A percentile compares a stretch with the other conserved stretches of the same genome.
These are phyloP conservation scores for Chenopodium album DNA, from an alignment of 148 eudicot genomes.

Conservation along the genomic window DNA sequence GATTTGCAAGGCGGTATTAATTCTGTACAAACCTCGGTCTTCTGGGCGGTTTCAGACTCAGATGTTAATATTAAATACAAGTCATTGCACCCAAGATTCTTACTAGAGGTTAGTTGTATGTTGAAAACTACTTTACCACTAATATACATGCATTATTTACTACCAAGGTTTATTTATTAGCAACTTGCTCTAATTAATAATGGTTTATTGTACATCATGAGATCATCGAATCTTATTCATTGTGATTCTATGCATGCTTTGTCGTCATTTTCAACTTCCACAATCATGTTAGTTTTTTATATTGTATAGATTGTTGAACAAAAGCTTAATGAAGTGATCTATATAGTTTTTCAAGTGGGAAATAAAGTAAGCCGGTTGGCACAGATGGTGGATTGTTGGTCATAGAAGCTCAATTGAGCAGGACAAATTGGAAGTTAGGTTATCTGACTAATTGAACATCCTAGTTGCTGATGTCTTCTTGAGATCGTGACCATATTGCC, in stretches of 20 bases:
- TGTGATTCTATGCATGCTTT: constrained; percentile 8
- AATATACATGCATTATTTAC: background rate
- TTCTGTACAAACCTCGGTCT: constrained; percentile 36
- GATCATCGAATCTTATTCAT: constrained; percentile 15
- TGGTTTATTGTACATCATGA: constrained; percentile 7
- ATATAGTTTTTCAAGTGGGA: background rate
- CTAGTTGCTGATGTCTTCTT: background rate
- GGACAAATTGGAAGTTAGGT: constrained; percentile 14
- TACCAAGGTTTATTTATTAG: constrained; percentile 6
- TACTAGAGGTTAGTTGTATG: constrained; percentile 68
- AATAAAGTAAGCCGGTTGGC: background rate
- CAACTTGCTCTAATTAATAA: constrained; percentile 16
- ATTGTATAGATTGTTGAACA: constrained; percentile 8
- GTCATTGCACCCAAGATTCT: constrained; percentile 73
- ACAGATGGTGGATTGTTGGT: background rate
- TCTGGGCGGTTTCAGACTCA: constrained; percentile 57
- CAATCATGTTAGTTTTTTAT: constrained; percentile 6
- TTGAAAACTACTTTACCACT: constrained; percentile 13
- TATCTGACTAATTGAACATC: background rate
- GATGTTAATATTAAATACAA: constrained; percentile 80
- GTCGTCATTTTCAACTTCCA: constrained; percentile 4
- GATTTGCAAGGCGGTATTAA: constrained; percentile 25
- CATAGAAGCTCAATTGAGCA: background rate
- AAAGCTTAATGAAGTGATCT: constrained; percentile 1
- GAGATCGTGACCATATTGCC: background rate